Percentiles rank a stretch among this genome's conserved stretches.
Conservation (phyloP, 2,329 filamentous ascomycete species). For the Diaporthe destruens region DNA sequence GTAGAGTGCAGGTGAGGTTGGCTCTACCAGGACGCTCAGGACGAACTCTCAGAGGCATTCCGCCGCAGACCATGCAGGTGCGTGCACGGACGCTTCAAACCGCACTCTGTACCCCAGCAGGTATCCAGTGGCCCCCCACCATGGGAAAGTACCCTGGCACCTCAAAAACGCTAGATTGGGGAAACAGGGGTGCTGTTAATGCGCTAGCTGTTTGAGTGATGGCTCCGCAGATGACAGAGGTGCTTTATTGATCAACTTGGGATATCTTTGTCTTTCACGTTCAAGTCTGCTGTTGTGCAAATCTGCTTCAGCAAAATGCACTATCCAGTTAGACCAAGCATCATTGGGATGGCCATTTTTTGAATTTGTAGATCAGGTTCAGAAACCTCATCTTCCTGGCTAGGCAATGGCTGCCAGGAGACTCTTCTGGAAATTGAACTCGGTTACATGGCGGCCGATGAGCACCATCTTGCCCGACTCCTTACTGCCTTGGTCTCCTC, state of each 20-base stretch:
- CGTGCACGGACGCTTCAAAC: constrained; percentile 36
- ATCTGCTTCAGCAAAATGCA: too few relatives aligned
- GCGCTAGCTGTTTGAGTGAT: constrained; percentile 15
- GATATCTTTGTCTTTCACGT: neutral
- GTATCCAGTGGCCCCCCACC: constrained; percentile 21
- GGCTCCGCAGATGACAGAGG: constrained; percentile 7
- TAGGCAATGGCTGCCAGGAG: constrained; percentile 44
- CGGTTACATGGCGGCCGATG: constrained; percentile 69
- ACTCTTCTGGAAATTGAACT: constrained; percentile 65
- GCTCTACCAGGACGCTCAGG: constrained; percentile 34
- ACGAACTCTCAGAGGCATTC: constrained; percentile 39
- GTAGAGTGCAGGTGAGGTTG: constrained; percentile 36
- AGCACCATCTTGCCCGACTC: constrained; percentile 69
- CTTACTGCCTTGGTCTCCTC: constrained; percentile 43
- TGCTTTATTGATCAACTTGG: neutral
- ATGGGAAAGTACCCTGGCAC: constrained; percentile 4
- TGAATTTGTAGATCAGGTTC: too few relatives aligned
- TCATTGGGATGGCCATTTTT: neutral
- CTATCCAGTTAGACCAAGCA: neutral
- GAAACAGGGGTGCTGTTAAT: constrained; percentile 14
- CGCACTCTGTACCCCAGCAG: constrained; percentile 27
- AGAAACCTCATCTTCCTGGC: neutral
- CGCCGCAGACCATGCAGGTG: constrained; percentile 39
- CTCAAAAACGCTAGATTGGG: constrained; percentile 22
- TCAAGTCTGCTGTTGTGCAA: neutral